Evolutionary conservation across 2,329 filamentous ascomycete genomes (phyloP).

Genomic region (Aquanectria penicillioides): DNA sequence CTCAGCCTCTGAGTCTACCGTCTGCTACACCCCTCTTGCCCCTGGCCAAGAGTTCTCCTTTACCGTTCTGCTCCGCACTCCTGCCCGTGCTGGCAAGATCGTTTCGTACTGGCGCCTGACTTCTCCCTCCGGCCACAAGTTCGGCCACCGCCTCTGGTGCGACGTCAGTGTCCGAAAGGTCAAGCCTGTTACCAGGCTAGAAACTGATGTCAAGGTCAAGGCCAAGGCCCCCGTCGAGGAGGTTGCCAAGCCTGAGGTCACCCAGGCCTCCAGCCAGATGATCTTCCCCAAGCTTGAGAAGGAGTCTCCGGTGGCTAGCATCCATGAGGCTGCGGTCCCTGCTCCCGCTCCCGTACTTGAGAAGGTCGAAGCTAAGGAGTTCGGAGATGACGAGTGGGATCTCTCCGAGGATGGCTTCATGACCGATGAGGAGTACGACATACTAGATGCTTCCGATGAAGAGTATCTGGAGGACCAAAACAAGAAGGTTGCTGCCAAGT

Average conservation of each 20-base stretch:
- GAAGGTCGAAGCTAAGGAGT: conserved; percentile 49
- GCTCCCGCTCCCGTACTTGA: conserved; percentile 67
- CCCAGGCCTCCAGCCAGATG: conserved; percentile 68
- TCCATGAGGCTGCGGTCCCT: conserved; percentile 71
- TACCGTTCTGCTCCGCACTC: conserved; percentile 85
- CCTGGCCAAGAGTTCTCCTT: conserved; percentile 83
- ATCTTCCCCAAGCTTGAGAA: conserved; percentile 97
- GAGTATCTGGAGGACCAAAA: conserved; percentile 73
- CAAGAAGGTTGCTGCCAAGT: conserved; percentile 52
- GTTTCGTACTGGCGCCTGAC: conserved; percentile 98
- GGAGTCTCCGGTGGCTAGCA: conserved; percentile 85
- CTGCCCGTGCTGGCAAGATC: conserved; percentile 77
- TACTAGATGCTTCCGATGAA: conserved; percentile 93
- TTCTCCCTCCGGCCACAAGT: conserved; percentile 79
- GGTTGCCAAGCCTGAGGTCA: conserved; percentile 46
- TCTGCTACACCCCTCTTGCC: conserved; percentile 73
- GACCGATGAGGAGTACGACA: conserved; percentile 98
- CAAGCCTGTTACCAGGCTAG: conserved; percentile 27
- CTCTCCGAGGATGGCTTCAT: conserved; percentile 80
- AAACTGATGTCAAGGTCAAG: conserved; percentile 43
- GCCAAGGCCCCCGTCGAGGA: conserved; percentile 32
- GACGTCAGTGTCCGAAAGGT: conserved; percentile 76
- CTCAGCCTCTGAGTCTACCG: conserved; percentile 84
- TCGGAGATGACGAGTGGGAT: conserved; percentile 71
- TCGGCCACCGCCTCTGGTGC: conserved; percentile 95